Conservation (phyloP, 2,329 filamentous ascomycete species). For the Monosporascus sp. region DNA sequence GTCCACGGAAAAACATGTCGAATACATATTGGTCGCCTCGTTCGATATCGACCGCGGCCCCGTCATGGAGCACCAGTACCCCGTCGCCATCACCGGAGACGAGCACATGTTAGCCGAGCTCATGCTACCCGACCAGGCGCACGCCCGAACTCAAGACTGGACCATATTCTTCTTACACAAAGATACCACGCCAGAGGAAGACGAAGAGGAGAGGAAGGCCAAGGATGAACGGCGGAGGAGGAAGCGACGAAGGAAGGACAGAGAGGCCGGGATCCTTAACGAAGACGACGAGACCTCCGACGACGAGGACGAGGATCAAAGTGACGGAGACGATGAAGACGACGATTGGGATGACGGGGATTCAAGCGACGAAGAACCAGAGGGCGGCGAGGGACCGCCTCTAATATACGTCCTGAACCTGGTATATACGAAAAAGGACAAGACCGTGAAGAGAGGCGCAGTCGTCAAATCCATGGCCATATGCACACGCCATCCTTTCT, state of each 20-base stretch:
- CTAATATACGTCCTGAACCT: slow-evolving; percentile 95
- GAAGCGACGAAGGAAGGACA: slow-evolving; percentile 48
- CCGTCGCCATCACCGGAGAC: slow-evolving; percentile 88
- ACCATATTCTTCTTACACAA: slow-evolving; percentile 99
- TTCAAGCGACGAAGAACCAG: slow-evolving; percentile 57
- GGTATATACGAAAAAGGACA: slow-evolving; percentile 97
- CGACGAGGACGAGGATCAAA: slow-evolving; percentile 37
- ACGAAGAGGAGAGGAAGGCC: slow-evolving; percentile 62
- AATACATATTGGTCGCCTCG: slow-evolving; percentile 95
- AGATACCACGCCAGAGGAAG: slow-evolving; percentile 78
- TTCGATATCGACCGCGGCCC: slow-evolving; percentile 96
- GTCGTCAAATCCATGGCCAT: slow-evolving; percentile 98
- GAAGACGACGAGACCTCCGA: slow-evolving; percentile 39
- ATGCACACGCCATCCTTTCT: slow-evolving; percentile 92
- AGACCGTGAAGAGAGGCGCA: slow-evolving; percentile 84
- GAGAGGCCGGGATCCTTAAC: slow-evolving; percentile 41
- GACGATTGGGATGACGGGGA: slow-evolving; percentile 37
- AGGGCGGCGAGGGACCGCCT: slow-evolving; percentile 76
- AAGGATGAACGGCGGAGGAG: slow-evolving; percentile 48
- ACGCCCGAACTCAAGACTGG: slow-evolving; percentile 94
- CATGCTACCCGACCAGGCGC: slow-evolving; percentile 96
- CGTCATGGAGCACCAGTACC: slow-evolving; percentile 98
- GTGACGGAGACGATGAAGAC: slow-evolving; percentile 47
- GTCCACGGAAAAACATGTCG: slow-evolving; percentile 84
- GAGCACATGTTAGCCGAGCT: slow-evolving; percentile 97